Percentiles rank a stretch among this genome's conserved stretches.
These are phyloP conservation scores for Tuber borchii DNA, from an alignment of 495 filamentous ascomycete species.

Conservation along the genomic window DNA sequence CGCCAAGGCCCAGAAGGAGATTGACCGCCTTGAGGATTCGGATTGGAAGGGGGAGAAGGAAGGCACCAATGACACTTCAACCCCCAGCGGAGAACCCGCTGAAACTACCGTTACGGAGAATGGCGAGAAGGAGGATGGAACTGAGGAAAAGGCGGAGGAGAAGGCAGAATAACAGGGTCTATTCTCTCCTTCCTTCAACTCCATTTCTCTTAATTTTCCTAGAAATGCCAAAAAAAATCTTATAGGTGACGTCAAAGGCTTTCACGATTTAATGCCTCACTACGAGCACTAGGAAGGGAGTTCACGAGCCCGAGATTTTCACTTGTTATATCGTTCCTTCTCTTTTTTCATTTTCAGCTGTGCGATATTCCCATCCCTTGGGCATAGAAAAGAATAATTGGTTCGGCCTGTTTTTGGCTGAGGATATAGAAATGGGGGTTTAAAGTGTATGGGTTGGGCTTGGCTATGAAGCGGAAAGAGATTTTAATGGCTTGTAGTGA, in stretches of 20 bases:
- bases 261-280: background rate
- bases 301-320: background rate
- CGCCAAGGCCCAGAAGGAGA: slow-evolving; percentile 58
- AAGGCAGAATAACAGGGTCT: slow-evolving; percentile 5
- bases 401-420: background rate
- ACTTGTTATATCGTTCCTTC: background rate
- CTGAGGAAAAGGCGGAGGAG: slow-evolving; percentile 13
- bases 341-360: background rate
- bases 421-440: background rate
- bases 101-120: slow-evolving; percentile 1
- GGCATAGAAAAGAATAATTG: background rate
- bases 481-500: background rate
- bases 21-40: slow-evolving; percentile 53
- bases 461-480: background rate
- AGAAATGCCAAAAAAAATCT: background rate
- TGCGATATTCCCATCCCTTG: background rate
- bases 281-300: background rate
- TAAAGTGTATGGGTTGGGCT: background rate
- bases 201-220: background rate
- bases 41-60: slow-evolving; percentile 23
- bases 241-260: background rate
- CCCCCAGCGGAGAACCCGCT: slow-evolving; percentile 12
- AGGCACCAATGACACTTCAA: background rate
- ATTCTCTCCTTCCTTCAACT: background rate
- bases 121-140: background rate